Percentiles rank a stretch among this genome's conserved stretches.
These are phyloP conservation scores for Cynanchum wilfordii DNA, from an alignment of 257 asterid species.

Conservation along the genomic window DNA sequence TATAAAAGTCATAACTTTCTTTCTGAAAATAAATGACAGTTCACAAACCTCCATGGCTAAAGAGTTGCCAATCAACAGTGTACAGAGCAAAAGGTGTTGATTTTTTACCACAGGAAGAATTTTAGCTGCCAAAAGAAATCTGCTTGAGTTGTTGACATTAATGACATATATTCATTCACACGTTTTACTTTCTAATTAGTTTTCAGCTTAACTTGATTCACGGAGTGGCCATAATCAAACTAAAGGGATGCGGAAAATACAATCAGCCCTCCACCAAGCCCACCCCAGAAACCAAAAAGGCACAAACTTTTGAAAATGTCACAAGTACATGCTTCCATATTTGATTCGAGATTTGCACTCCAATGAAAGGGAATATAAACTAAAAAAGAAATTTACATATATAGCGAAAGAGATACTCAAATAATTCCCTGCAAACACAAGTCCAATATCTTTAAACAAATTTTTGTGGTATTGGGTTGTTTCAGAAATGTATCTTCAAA, in stretches of 20 bases:
- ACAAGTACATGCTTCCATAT: not conserved
- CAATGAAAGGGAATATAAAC: not conserved
- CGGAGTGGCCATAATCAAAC: not conserved
- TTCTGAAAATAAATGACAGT: constrained; percentile 13
- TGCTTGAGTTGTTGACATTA: not conserved
- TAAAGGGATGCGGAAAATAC: not conserved
- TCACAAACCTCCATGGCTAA: constrained; percentile 94
- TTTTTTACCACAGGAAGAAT: constrained; percentile 95
- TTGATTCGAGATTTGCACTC: not conserved
- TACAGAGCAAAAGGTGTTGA: constrained; percentile 96
- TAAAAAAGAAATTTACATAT: not conserved
- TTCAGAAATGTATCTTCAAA: not conserved
- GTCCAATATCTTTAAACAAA: not conserved
- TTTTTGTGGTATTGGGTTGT: not conserved
- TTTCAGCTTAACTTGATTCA: constrained; percentile 9
- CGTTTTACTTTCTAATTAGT: constrained; percentile 7
- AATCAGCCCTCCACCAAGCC: not conserved
- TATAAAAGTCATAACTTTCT: constrained; percentile 4
- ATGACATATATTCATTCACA: constrained; percentile 12
- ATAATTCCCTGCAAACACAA: not conserved
- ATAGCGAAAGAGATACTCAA: not conserved
- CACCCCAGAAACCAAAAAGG: not conserved
- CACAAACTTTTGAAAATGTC: not conserved
- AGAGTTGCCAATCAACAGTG: constrained; percentile 99
- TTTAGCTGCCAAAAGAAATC: constrained; percentile 58